phyloP scores from a whole-genome alignment of 2,329 filamentous ascomycete genomes.

The Phialophora macrospora region DNA sequence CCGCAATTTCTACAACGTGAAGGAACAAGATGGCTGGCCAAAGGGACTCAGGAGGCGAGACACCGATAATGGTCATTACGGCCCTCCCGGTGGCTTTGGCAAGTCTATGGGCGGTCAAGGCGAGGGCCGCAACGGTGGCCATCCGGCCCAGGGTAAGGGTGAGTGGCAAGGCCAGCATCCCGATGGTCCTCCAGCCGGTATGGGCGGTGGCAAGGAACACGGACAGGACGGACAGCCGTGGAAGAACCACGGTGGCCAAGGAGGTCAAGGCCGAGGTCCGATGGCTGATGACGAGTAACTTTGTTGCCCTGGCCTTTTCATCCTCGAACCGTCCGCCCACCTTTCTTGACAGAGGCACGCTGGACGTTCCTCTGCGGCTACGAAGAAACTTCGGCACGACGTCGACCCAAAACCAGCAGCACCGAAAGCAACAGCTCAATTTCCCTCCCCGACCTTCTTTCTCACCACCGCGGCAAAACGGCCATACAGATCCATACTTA shows the following conservation, averaged over 20 bases:
- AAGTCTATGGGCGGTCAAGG: slow-evolving; percentile 1
- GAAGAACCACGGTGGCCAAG: slow-evolving; percentile 2
- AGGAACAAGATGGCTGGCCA: neutral
- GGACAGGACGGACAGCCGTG: neutral
- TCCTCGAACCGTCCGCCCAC: neutral
- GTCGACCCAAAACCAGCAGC: neutral
- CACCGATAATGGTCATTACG: neutral
- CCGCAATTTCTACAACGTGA: neutral
- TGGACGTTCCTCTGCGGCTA: neutral
- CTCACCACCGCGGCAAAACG: neutral
- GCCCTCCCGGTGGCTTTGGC: slow-evolving; percentile 1
- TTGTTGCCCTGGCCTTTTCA: neutral
- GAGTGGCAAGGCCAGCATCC: slow-evolving; percentile 2
- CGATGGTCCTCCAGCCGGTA: neutral
- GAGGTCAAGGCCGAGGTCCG: slow-evolving; percentile 11
- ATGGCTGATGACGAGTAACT: slow-evolving; percentile 17
- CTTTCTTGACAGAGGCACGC: neutral
- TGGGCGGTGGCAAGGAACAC: neutral
- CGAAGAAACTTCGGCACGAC: neutral
- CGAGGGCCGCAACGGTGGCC: neutral
- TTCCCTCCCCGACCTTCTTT: neutral
- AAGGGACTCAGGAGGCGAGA: slow-evolving; percentile 9
- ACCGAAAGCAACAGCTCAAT: neutral
- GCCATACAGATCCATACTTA: neutral
- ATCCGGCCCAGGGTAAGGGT: neutral